Conservation (phyloP, 1,139 yeast genomes). For the Nakaseomyces nivariensis region DNA sequence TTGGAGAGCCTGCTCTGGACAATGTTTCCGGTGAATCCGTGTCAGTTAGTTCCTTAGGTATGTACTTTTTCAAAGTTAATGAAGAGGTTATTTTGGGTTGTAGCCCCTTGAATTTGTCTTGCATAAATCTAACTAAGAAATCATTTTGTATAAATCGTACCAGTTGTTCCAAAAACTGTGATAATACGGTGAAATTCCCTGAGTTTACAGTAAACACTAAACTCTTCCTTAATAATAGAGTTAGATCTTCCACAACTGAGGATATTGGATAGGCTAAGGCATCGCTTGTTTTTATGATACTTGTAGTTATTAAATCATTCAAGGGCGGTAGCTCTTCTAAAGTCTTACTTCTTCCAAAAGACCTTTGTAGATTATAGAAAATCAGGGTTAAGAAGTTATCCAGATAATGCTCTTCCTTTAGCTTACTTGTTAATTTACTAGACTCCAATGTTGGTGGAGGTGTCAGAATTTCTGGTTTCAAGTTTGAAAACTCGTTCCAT, state of each 20-base stretch:
- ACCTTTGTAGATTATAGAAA: constrained; percentile 60
- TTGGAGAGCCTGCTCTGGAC: constrained; percentile 2
- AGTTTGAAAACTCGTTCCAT: constrained; percentile 39
- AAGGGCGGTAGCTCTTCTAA: constrained; percentile 63
- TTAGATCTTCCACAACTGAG: constrained; percentile 79
- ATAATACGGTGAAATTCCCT: constrained; percentile 22
- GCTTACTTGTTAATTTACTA: constrained; percentile 56
- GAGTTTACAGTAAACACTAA: constrained; percentile 26
- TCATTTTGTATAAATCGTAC: constrained; percentile 26
- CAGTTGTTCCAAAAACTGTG: constrained; percentile 20
- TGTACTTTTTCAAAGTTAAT: constrained; percentile 15
- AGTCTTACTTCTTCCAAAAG: constrained; percentile 72
- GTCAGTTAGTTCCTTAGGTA: constrained; percentile 8
- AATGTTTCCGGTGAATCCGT: constrained; percentile 1
- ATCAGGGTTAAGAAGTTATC: constrained; percentile 55
- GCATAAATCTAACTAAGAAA: constrained; percentile 24
- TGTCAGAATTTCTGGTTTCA: constrained; percentile 20
- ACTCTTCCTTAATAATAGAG: constrained; percentile 50
- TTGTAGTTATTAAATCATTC: constrained; percentile 20
- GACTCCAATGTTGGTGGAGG: constrained; percentile 46
- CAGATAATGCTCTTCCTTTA: constrained; percentile 41
- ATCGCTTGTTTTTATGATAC: constrained; percentile 36
- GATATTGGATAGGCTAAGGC: constrained; percentile 47
- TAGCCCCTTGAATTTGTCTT: constrained; percentile 19
- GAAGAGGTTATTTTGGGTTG: constrained; percentile 20